phyloP scores from a whole-genome alignment of 768 basidiomycete species.

The Vararia minispora region DNA sequence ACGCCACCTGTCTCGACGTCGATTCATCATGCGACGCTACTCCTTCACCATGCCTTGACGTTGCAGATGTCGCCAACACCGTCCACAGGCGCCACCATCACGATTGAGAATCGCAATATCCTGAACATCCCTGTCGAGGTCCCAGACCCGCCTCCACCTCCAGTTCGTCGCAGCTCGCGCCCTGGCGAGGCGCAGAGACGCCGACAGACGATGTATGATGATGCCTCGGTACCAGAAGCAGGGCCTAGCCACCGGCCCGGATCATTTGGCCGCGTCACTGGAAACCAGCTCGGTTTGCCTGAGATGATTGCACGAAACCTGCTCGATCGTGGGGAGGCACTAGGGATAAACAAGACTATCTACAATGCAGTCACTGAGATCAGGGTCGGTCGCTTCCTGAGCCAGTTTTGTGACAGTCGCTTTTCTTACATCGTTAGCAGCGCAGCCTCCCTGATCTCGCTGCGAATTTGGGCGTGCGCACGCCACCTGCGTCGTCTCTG shows the following conservation, averaged over 20 bases:
- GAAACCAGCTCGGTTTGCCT: constrained; percentile 41
- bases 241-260: constrained; percentile 4
- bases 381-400: constrained; percentile 42
- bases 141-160: constrained; percentile 32
- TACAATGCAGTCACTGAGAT: constrained; percentile 73
- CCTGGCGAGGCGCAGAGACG: constrained; percentile 20
- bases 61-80: constrained; percentile 67
- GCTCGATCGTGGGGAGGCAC: constrained; percentile 63
- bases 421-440: too few relatives aligned
- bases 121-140: constrained; percentile 65
- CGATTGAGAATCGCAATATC: constrained; percentile 73
- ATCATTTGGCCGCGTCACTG: constrained; percentile 16
- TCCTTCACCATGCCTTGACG: constrained; percentile 76
- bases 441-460: constrained; percentile 82
- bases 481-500: constrained; percentile 32
- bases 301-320: constrained; percentile 66
- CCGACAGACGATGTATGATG: constrained; percentile 17
- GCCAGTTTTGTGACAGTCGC: too few relatives aligned
- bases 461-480: constrained; percentile 49
- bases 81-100: constrained; percentile 63
- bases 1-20: constrained; percentile 28
- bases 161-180: constrained; percentile 26
- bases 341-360: constrained; percentile 77
- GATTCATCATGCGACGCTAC: constrained; percentile 49
- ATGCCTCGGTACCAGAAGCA: constrained; percentile 3